Conservation (phyloP, 2,329 filamentous ascomycete genomes). For the Botryosphaeria dothidea region DNA sequence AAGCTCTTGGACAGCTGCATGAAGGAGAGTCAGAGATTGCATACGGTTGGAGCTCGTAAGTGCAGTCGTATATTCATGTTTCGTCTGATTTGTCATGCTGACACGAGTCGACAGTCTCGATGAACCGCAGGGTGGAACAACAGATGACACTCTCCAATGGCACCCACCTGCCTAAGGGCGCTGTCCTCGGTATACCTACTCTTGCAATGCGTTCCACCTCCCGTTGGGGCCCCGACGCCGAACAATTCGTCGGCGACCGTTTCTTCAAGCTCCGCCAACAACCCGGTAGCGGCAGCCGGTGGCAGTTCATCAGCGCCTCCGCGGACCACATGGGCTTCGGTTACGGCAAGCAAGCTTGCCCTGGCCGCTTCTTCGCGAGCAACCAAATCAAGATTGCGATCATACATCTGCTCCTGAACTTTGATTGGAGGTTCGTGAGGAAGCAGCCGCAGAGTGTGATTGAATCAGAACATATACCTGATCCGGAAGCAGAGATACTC, state of each 20-base stretch:
- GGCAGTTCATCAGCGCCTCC: conserved; percentile 4
- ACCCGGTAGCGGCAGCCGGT: background rate
- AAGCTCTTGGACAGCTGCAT: conserved; percentile 35
- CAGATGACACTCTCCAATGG: conserved; percentile 1
- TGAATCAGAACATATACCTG: background rate
- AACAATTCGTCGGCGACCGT: background rate
- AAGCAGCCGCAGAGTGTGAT: conserved; percentile 20
- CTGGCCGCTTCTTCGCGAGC: conserved; percentile 22
- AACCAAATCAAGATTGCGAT: conserved; percentile 23
- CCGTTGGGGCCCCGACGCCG: conserved; percentile 20
- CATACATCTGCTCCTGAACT: conserved; percentile 21
- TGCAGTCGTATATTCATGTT: background rate
- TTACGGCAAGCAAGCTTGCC: conserved; percentile 18
- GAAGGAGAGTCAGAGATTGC: conserved; percentile 33
- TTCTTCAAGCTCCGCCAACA: background rate
- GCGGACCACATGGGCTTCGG: conserved; percentile 11
- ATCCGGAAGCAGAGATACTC: background rate
- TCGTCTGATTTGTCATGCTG: background rate
- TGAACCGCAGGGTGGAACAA: background rate
- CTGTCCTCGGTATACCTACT: background rate
- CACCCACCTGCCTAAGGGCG: background rate
- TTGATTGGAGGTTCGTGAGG: conserved; percentile 11
- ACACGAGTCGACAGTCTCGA: background rate
- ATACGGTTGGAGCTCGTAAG: background rate
- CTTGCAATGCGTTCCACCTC: background rate